A percentile compares a stretch with the other conserved stretches of the same genome.
Conservation (phyloP, 1,284 basidiomycete species). For the Puccinia coronata region DNA sequence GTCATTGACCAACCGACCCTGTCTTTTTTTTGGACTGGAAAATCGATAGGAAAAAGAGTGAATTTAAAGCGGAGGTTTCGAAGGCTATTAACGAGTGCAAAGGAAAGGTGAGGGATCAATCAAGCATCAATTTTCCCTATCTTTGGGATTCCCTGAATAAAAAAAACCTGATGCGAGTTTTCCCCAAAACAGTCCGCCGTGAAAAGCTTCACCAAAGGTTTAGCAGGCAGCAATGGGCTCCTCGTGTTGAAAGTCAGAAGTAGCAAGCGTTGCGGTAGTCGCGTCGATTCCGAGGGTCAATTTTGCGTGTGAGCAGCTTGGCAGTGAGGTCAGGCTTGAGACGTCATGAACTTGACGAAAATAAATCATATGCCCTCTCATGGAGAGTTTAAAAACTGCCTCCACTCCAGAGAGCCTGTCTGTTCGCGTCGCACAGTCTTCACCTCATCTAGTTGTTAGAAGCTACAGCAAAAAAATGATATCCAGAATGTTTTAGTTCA, state of each 20-base stretch:
- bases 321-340: no score
- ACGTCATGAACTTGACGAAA: no score
- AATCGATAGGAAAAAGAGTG: neutral
- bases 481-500: no score
- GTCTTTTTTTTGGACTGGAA: neutral
- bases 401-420: no score
- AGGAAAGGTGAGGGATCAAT: neutral
- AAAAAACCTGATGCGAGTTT: neutral
- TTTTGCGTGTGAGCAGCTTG: neutral
- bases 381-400: no score
- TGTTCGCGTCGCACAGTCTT: no score
- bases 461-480: no score
- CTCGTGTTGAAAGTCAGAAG: neutral
- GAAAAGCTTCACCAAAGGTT: neutral
- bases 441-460: no score
- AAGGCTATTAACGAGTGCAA: neutral
- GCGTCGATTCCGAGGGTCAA: neutral
- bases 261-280: conserved; percentile 6
- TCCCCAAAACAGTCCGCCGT: neutral
- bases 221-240: neutral
- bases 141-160: neutral
- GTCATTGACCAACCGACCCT: neutral
- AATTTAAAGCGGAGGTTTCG: neutral
- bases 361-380: no score
- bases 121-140: neutral